phyloP scores from a whole-genome alignment of 495 filamentous ascomycete species.

The Parmelia sp. region DNA sequence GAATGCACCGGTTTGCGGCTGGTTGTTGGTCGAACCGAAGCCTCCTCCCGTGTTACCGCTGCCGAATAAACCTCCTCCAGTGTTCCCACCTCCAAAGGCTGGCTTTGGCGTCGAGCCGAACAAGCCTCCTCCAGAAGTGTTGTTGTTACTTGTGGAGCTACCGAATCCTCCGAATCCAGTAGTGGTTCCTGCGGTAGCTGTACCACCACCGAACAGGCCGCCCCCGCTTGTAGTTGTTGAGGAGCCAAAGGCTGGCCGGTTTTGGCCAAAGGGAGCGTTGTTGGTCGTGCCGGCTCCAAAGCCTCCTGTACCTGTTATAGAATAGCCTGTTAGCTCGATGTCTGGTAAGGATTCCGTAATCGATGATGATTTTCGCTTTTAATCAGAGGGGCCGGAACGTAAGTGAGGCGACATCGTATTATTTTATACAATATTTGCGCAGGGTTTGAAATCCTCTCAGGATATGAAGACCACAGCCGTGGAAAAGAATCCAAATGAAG shows the following conservation, averaged over 20 bases:
- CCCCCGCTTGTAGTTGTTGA: conserved; percentile 36
- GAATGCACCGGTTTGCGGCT: conserved; percentile 38
- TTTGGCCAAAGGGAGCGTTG: conserved; percentile 33
- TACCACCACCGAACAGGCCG: conserved; percentile 38
- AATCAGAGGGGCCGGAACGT: conserved; percentile 3
- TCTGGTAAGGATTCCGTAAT: conserved; percentile 28
- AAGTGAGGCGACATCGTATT: not conserved
- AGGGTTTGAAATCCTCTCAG: not conserved
- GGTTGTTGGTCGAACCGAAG: conserved; percentile 37
- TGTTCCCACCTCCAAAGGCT: conserved; percentile 41
- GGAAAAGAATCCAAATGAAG: conserved; percentile 21
- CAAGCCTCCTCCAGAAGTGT: conserved; percentile 40
- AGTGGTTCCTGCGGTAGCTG: conserved; percentile 40
- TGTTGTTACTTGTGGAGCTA: conserved; percentile 35
- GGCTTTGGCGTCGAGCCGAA: conserved; percentile 41
- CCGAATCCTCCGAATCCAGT: conserved; percentile 54
- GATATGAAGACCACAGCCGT: too few species aligned
- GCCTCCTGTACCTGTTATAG: conserved; percentile 31
- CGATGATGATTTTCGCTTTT: conserved; percentile 17
- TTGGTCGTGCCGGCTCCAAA: conserved; percentile 42
- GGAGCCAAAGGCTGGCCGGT: conserved; percentile 37
- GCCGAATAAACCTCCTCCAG: conserved; percentile 46
- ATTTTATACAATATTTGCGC: not conserved
- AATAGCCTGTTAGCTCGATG: conserved; percentile 19
- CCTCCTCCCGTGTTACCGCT: conserved; percentile 30